Evolutionary conservation across 2,329 filamentous ascomycete genomes (phyloP), one percentile per base, ranked within the genome.

Genomic region (Hirsutella rhossiliensis): DNA sequence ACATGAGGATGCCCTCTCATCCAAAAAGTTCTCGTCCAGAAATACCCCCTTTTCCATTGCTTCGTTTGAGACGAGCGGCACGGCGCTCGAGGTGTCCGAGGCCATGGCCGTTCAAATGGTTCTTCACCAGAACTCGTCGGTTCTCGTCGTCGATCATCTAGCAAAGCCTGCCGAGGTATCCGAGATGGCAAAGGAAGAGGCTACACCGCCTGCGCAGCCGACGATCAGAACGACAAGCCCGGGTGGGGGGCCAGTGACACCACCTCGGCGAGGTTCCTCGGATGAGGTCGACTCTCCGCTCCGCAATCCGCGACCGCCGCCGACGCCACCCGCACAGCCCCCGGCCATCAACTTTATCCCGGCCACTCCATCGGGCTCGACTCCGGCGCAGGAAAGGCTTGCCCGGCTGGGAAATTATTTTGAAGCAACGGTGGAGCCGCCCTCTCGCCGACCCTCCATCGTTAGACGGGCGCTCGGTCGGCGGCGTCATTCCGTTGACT

Each of bases 71-170:
- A 78, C 76, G n/a, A 73, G 66, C 32, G 72, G 68, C 30, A 80
- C 78, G n/a, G 78, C 74, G 3, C 67, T 69, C 4, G 78, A 80
- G 50, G 71, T 82, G 36, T 78, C 77, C 1, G 77, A 82, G 60
- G 78, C 78, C 30, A 62, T 74, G 55, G 76, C 75, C 34, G 69
- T 82, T 44, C 77, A 69, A 47, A 76, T 82, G 52, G 80, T 73
- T 50, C 70, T 74, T 18, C 78, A 82, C 49, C 76, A 82, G 52
- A 82, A 81, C 51, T 78, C 72, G 40, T 82, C 78, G 5, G 62
- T 82, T 11, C 57, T 80, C 37, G 69, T 82, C 60, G 73, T 82
- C 28, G 64, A 79, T 50, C 72, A 79, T 54, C 70, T 71, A 11
- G 65, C 63, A 37, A 72, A 67, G 54, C 69, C 68, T 20, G 72